phyloP scores from a whole-genome alignment of 2,329 filamentous ascomycete genomes.

The Claviceps quebecensis region DNA sequence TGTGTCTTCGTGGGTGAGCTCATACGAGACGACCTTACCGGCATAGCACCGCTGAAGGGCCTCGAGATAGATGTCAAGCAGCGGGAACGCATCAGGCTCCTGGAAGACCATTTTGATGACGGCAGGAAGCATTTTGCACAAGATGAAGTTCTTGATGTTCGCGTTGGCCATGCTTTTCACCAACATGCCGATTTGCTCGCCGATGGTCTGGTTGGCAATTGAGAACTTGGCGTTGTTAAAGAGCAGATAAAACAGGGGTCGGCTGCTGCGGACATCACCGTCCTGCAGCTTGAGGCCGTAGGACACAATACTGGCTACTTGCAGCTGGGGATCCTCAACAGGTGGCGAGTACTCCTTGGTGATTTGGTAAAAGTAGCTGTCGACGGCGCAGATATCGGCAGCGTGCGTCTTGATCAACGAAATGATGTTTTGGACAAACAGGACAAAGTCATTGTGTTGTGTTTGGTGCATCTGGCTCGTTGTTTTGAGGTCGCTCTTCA shows the following conservation, averaged over 20 bases:
- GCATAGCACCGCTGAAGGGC: constrained; percentile 26
- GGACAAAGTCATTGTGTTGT: constrained; percentile 33
- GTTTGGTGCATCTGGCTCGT: constrained; percentile 18
- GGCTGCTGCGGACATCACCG: constrained; percentile 30
- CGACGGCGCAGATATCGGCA: constrained; percentile 37
- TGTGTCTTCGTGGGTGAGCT: constrained; percentile 22
- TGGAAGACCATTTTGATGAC: constrained; percentile 26
- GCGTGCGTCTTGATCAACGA: constrained; percentile 40
- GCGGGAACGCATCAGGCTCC: constrained; percentile 26
- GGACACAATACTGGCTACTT: constrained; percentile 39
- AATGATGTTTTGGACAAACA: constrained; percentile 38
- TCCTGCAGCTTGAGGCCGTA: constrained; percentile 42
- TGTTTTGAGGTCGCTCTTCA: constrained; percentile 34
- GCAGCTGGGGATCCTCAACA: constrained; percentile 39
- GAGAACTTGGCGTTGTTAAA: constrained; percentile 44
- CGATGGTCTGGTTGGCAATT: constrained; percentile 33
- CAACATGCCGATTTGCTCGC: constrained; percentile 31
- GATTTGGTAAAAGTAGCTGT: constrained; percentile 42
- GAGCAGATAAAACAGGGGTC: constrained; percentile 42
- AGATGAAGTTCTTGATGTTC: constrained; percentile 31
- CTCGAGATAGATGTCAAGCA: constrained; percentile 36
- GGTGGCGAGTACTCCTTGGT: constrained; percentile 42
- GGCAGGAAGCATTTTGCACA: constrained; percentile 41
- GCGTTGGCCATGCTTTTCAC: constrained; percentile 32
- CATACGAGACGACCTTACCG: constrained; percentile 20